Conservation (phyloP, 768 basidiomycete species). For the Strobilomyces dryophilus region DNA sequence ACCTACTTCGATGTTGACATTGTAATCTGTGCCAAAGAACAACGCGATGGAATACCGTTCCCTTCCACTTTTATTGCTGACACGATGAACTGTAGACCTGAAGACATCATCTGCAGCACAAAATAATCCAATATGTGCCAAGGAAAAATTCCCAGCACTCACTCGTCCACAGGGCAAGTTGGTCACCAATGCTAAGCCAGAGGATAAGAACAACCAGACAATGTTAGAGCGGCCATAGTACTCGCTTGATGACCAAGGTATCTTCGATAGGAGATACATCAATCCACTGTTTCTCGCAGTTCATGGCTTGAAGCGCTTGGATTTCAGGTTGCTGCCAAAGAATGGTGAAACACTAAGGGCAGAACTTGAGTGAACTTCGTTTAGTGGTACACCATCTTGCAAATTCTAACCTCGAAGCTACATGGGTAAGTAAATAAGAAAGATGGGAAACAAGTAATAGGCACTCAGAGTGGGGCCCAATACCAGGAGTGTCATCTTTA, state of each 20-base stretch:
- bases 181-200: constrained; percentile 68
- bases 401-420: constrained; percentile 40
- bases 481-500: constrained; percentile 68
- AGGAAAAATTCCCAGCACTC: constrained; percentile 13
- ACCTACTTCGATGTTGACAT: constrained; percentile 72
- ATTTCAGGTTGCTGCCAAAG: constrained; percentile 75
- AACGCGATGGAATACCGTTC: constrained; percentile 81
- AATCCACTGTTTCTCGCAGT: constrained; percentile 75
- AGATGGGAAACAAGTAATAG: neutral
- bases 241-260: constrained; percentile 84
- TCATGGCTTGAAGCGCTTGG: constrained; percentile 79
- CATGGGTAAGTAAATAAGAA: neutral
- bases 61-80: constrained; percentile 67
- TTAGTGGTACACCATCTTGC: neutral
- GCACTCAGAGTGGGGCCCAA: constrained; percentile 80
- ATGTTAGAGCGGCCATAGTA: neutral
- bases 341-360: constrained; percentile 74
- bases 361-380: neutral
- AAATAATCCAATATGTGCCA: neutral
- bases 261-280: constrained; percentile 72
- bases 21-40: constrained; percentile 89
- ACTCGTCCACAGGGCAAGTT: constrained; percentile 91
- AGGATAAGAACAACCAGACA: constrained; percentile 22
- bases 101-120: constrained; percentile 71
- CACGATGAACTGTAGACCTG: constrained; percentile 87